Percentiles rank a stretch among this genome's conserved stretches.
phyloP scores from a whole-genome alignment of 768 basidiomycete species.

The Mycena vitilis region DNA sequence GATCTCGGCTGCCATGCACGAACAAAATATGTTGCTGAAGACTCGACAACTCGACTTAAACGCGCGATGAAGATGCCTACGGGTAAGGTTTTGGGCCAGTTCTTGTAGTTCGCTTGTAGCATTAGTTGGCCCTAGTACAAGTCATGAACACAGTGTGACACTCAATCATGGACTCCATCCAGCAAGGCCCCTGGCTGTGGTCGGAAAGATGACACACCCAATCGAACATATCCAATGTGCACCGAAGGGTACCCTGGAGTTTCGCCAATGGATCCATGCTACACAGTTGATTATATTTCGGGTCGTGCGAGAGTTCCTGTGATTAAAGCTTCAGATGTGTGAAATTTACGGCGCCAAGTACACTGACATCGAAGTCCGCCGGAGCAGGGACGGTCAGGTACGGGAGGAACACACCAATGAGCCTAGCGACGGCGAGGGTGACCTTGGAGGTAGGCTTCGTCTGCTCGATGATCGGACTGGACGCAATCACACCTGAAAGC shows the following conservation, averaged over 20 bases:
- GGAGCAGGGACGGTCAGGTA: slow-evolving; percentile 64
- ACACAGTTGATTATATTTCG: slow-evolving; percentile 61
- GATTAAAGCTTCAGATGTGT: background rate
- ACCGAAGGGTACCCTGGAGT: slow-evolving; percentile 65
- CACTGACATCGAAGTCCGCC: slow-evolving; percentile 61
- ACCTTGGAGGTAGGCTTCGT: slow-evolving; percentile 67
- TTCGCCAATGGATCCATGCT: slow-evolving; percentile 70
- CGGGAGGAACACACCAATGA: slow-evolving; percentile 61
- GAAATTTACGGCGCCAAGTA: background rate
- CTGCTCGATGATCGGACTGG: slow-evolving; percentile 75
- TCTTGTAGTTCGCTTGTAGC: slow-evolving; percentile 54
- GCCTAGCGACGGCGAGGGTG: slow-evolving; percentile 63
- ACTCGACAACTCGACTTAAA: background rate
- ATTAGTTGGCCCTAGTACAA: slow-evolving; percentile 69
- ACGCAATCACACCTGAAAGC: slow-evolving; percentile 72
- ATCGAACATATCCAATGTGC: slow-evolving; percentile 70
- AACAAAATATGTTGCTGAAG: slow-evolving; percentile 47
- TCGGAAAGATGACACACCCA: slow-evolving; percentile 61
- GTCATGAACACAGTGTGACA: background rate
- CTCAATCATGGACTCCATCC: too few relatives aligned
- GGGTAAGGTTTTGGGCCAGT: slow-evolving; percentile 77
- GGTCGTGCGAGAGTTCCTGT: slow-evolving; percentile 72
- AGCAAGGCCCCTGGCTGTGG: too few relatives aligned
- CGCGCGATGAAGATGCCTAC: slow-evolving; percentile 49
- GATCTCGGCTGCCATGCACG: slow-evolving; percentile 59